Conservation (phyloP, 164 flowering plant species). For the Magnolia changhungtana region DNA sequence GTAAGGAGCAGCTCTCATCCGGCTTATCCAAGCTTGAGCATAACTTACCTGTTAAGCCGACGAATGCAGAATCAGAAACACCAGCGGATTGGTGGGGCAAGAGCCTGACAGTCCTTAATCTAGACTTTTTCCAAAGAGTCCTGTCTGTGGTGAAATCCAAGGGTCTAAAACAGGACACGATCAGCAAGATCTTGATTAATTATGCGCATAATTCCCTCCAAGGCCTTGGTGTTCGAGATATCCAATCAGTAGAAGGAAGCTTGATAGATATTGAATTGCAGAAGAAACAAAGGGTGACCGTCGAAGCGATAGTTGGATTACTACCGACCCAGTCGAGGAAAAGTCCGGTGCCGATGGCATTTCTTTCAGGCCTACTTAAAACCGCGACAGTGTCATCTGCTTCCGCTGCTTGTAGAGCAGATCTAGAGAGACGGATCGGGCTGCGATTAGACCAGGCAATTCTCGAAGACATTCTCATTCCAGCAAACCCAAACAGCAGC, state of each 20-base stretch:
- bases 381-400: conserved; percentile 60
- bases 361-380: conserved; percentile 82
- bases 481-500: conserved; percentile 54
- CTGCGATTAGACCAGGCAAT: conserved; percentile 95
- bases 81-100: conserved; percentile 94
- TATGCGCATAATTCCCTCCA: conserved; percentile 80
- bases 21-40: conserved; percentile 78
- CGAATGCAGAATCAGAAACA: conserved; percentile 47
- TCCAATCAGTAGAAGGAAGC: conserved; percentile 47
- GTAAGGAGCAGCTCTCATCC: conserved; percentile 89
- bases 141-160: conserved; percentile 70
- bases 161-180: conserved; percentile 78
- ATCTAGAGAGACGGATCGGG: conserved; percentile 85
- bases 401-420: conserved; percentile 67
- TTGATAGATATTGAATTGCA: conserved; percentile 53
- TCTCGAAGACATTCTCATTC: conserved; percentile 90
- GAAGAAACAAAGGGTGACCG: conserved; percentile 70
- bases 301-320: conserved; percentile 68
- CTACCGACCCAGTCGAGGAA: conserved; percentile 85
- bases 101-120: conserved; percentile 53
- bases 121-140: conserved; percentile 87
- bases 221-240: conserved; percentile 53
- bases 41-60: conserved; percentile 45
- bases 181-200: conserved; percentile 68
- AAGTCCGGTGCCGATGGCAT: conserved; percentile 84